Evolutionary conservation across 495 filamentous ascomycete genomes (phyloP).

Genomic region (Extremus antarcticus): DNA sequence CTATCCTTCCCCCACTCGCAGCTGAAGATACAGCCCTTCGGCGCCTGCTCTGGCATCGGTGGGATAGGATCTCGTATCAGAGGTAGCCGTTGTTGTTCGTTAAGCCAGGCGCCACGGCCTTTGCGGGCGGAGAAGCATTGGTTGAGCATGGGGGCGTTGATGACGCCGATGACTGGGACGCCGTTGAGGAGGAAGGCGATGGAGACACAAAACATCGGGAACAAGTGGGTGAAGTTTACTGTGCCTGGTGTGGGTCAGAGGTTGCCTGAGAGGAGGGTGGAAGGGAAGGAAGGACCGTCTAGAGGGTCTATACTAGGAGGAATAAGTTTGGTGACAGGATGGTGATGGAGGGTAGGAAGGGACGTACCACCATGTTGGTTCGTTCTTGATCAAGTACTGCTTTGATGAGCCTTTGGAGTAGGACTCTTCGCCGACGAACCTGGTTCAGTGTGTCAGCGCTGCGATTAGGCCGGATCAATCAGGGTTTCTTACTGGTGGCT

Average conservation of each 20-base stretch:
- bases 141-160: constrained; percentile 53
- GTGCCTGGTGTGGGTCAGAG: constrained; percentile 33
- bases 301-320: background rate
- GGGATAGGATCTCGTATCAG: constrained; percentile 37
- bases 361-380: constrained; percentile 49
- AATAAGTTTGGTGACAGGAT: background rate
- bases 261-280: background rate
- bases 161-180: constrained; percentile 50
- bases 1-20: constrained; percentile 68
- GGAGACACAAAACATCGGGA: constrained; percentile 63
- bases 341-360: constrained; percentile 41
- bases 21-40: constrained; percentile 53
- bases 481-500: constrained; percentile 42
- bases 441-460: constrained; percentile 17
- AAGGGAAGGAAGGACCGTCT: background rate
- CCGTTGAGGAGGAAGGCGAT: constrained; percentile 47
- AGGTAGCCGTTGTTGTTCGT: constrained; percentile 47
- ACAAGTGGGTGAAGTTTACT: constrained; percentile 62
- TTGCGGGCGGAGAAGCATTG: constrained; percentile 53
- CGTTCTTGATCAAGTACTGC: constrained; percentile 49
- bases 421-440: constrained; percentile 61
- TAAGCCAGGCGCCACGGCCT: constrained; percentile 55
- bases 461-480: too few relatives aligned
- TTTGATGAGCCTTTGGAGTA: constrained; percentile 49
- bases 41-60: constrained; percentile 50